Evolutionary conservation across 345 rosid species (phyloP).

Genomic region (Citrus cavaleriei): DNA sequence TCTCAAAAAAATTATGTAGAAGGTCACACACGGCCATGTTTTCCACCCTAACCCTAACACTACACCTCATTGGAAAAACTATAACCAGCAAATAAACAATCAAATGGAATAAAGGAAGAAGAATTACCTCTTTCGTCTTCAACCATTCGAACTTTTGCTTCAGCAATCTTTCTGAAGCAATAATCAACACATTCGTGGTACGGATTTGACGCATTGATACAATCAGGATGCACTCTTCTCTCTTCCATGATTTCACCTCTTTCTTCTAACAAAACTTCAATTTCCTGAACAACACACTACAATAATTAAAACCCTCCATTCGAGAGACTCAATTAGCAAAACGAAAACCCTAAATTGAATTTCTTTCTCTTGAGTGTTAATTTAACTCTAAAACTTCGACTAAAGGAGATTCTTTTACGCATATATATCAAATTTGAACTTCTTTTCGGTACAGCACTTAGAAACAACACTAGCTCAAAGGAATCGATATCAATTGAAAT

Average conservation of each 20-base stretch:
- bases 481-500: background rate
- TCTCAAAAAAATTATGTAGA: background rate
- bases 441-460: background rate
- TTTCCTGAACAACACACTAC: background rate
- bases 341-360: background rate
- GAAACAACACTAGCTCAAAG: background rate
- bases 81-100: background rate
- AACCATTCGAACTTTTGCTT: constrained; percentile 41
- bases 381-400: background rate
- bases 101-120: background rate
- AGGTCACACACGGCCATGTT: background rate
- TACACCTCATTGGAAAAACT: background rate
- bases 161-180: constrained; percentile 74
- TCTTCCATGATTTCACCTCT: constrained; percentile 19
- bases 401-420: background rate
- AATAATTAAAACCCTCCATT: background rate
- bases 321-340: background rate
- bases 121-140: constrained; percentile 40
- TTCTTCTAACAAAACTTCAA: background rate
- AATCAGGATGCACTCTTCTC: constrained; percentile 57
- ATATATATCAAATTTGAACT: background rate
- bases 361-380: background rate
- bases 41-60: background rate
- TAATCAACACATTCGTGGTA: constrained; percentile 77
- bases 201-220: constrained; percentile 71